Evolutionary conservation across 2,329 filamentous ascomycete genomes (phyloP), one percentile per base, ranked within the genome.

Genomic region (Fusarium sp.): DNA sequence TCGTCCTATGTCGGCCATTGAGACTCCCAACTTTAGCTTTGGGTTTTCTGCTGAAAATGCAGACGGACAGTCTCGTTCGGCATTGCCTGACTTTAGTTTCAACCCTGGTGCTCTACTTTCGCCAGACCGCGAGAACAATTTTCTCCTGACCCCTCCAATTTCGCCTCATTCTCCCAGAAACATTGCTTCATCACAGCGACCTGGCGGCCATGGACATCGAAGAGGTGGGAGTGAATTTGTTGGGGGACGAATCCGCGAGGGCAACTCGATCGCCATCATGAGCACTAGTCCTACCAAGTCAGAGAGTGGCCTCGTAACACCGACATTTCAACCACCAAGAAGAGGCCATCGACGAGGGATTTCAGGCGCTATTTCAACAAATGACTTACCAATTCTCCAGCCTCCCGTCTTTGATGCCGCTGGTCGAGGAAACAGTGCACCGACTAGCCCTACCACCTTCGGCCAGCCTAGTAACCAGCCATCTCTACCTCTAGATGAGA

Each of bases 161-260:
- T 88, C 88, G n/a, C 88, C 89, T 18, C 82, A 84, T 22, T 88
- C 88, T 8, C 83, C 85, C 5, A 82, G 84, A 42, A 80, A 84
- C 4, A 81, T 84, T 24, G 88, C 90, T n/a, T 87, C 89, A 12
- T 87, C 91, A 24, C 85, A 88, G 26, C 87, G 90, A 69, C 84
- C 88, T 31, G 83, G 84, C 38, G 90, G 91, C 28, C 93, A 95
- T 79, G 91, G 92, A 36, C 95, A 98, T 81, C 89, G 92, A 77
- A 90, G 95, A 78, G 93, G 93, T 61, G 93, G 91, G 35, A 98
- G 95, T 80, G 95, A 98, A 80, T 95, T 97, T 78, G 93, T 97
- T 52, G 94, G 94, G 42, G 93, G 93, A 13, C 92, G 92, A 76
- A 83, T 88, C 74, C 85, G 90, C 76, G 82, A 87, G 82, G 84